Evolutionary conservation across 108 stramenopile species (phyloP).

Genomic region (Pseudonitzschia delicatissima): DNA sequence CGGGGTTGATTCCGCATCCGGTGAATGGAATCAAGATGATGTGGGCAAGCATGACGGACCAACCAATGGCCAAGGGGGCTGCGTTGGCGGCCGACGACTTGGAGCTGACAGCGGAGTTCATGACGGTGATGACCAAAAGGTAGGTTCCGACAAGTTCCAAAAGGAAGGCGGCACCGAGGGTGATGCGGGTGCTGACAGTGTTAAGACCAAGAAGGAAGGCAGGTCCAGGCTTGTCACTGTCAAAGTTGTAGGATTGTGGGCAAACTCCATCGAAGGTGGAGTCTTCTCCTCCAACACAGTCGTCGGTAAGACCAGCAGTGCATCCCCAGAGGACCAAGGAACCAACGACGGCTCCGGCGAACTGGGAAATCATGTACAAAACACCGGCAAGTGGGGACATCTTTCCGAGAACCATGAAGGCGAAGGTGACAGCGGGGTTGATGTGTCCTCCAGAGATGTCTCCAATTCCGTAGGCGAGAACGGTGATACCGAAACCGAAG

Average conservation of each 20-base stretch:
- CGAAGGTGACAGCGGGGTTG: constrained; percentile 15
- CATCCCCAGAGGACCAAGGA: constrained; percentile 17
- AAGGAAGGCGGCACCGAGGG: constrained; percentile 20
- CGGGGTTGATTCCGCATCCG: constrained; percentile 67
- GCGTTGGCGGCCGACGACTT: constrained; percentile 18
- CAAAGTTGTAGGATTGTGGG: neutral
- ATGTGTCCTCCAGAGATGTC: constrained; percentile 29
- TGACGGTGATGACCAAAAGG: constrained; percentile 32
- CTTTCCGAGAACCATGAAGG: neutral
- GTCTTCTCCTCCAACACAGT: neutral
- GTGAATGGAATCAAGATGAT: constrained; percentile 53
- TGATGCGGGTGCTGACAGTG: neutral
- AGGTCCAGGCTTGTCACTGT: constrained; percentile 6
- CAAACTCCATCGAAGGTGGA: neutral
- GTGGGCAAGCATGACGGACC: constrained; percentile 42
- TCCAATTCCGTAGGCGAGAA: constrained; percentile 21
- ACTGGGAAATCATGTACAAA: constrained; percentile 14
- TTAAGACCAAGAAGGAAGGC: constrained; percentile 21
- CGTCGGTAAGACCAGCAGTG: neutral
- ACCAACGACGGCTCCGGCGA: constrained; percentile 11
- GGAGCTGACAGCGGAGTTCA: constrained; percentile 16
- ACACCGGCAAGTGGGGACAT: neutral
- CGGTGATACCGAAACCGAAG: constrained; percentile 26
- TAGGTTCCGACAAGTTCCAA: constrained; percentile 35
- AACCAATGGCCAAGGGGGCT: constrained; percentile 50